Percentiles rank a stretch among this genome's conserved stretches.
Conservation (phyloP, 345 rosid genomes). For the Raphanus raphanistrum region DNA sequence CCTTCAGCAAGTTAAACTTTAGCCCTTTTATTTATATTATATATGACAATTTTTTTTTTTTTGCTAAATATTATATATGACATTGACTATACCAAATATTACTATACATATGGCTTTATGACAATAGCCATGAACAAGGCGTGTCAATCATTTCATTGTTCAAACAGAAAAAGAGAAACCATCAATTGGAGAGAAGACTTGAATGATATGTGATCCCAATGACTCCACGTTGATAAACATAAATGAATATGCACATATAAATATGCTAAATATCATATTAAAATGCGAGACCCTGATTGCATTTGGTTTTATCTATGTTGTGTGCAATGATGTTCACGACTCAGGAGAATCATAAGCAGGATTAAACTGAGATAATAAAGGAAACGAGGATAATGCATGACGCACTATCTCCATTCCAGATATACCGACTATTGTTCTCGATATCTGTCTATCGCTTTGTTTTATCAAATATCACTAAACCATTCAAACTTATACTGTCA, state of each 20-base stretch:
- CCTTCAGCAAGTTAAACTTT: constrained; percentile 38
- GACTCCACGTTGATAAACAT: constrained; percentile 26
- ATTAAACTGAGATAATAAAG: constrained; percentile 16
- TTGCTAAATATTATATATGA: not conserved
- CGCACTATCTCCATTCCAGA: constrained; percentile 39
- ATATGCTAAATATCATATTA: not conserved
- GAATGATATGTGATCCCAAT: constrained; percentile 28
- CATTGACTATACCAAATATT: constrained; percentile 9
- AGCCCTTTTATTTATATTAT: not conserved
- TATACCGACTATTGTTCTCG: constrained; percentile 11
- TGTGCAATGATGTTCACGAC: constrained; percentile 20
- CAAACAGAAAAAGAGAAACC: constrained; percentile 17
- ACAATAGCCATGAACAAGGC: constrained; percentile 35
- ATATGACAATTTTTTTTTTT: too few relatives aligned
- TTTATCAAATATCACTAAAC: too few relatives aligned
- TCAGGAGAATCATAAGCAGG: constrained; percentile 8
- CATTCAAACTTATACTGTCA: not conserved
- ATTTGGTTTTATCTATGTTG: not conserved
- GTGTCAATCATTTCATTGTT: constrained; percentile 12
- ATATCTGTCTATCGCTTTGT: constrained; percentile 1
- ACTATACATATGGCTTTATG: constrained; percentile 36
- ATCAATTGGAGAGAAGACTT: constrained; percentile 21
- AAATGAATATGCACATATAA: not conserved
- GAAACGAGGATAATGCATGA: constrained; percentile 37
- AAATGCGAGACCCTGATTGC: not conserved